Conservation (phyloP, 176 grass and related monocot species). For the Saccharum officinarum region DNA sequence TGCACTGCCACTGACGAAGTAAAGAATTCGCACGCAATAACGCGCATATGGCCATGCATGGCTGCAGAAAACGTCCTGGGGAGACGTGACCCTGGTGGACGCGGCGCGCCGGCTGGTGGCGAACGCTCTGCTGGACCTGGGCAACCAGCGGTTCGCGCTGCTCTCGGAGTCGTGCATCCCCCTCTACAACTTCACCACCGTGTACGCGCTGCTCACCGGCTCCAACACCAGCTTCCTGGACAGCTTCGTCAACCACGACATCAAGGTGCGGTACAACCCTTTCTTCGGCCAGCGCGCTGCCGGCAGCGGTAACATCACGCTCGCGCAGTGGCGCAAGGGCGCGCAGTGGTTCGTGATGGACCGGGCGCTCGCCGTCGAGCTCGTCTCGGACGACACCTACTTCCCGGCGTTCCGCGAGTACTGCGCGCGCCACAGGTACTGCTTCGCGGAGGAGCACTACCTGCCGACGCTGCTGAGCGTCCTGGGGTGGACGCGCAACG, state of each 20-base stretch:
- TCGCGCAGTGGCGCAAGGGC: constrained; percentile 61
- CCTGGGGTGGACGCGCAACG: constrained; percentile 10
- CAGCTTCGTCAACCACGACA: neutral
- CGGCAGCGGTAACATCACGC: neutral
- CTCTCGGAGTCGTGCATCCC: constrained; percentile 71
- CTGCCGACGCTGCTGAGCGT: neutral
- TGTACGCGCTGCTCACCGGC: constrained; percentile 39
- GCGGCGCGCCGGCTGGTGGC: constrained; percentile 65
- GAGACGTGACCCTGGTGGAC: constrained; percentile 50
- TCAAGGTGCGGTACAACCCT: neutral
- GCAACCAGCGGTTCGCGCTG: constrained; percentile 61
- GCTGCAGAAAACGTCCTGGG: constrained; percentile 36
- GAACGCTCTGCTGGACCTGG: constrained; percentile 58
- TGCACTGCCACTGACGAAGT: too few species aligned
- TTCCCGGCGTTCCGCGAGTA: constrained; percentile 53
- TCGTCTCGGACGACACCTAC: constrained; percentile 55
- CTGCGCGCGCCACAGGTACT: constrained; percentile 26
- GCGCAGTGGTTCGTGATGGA: constrained; percentile 70
- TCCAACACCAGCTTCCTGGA: neutral
- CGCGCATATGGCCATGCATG: too few species aligned
- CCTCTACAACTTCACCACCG: constrained; percentile 30
- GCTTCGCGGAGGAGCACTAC: constrained; percentile 44
- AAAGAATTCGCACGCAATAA: too few species aligned
- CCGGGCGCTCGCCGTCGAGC: constrained; percentile 36
- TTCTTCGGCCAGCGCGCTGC: neutral